Evolutionary conservation across 805 yeast species (phyloP), one percentile per base, ranked within the genome.

Genomic region (Myxozyma geophila): DNA sequence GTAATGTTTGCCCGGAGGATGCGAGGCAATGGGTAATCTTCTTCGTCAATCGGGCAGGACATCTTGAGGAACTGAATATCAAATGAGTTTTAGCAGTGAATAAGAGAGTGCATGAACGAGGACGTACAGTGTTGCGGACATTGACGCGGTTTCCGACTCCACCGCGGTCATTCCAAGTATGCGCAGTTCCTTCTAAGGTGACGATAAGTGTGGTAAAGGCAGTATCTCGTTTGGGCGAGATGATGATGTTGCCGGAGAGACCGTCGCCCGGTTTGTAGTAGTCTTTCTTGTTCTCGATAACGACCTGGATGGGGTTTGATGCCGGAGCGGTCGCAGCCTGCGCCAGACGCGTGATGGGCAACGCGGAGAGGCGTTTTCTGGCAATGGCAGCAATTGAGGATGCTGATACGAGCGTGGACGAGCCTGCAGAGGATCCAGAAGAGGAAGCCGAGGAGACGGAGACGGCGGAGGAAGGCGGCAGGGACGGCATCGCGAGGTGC

Each of bases 191-290:
- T 50, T 64, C 67, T 17, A 64, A 59, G 17, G 58, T n/a, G 40
- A 64, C 55, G 17, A 54, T 21, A 10, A 64, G 37, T 6, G 48
- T 35, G 7, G 41, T 23, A 47, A 64, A 60, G 46, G 13, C 39
- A 10, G 50, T 53, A 36, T 61, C 58, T 1, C 43, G 47, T 12
- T 19, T 50, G 4, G 63, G 49, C 7, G 40, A 33, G 19, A 58
- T 12, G 51, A 58, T 39, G n/a, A 57, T 48, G 15, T 44, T 17
- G 17, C 67, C 67, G 19, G 67, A 64, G 39, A 64, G 36, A 7
- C 54, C 52, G 51, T 61, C 66, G 12, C 67, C 67, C 15, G 65
- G 62, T 17, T 12, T 21, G 46, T 64, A 64, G 53, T 39, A 47
- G 15, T 47, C 49, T 43, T 64, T 60, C 17, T 54, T 47, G 39